Evolutionary conservation across 2,329 filamentous ascomycete species (phyloP).

Genomic region (Rhexocercosporidium sp.): DNA sequence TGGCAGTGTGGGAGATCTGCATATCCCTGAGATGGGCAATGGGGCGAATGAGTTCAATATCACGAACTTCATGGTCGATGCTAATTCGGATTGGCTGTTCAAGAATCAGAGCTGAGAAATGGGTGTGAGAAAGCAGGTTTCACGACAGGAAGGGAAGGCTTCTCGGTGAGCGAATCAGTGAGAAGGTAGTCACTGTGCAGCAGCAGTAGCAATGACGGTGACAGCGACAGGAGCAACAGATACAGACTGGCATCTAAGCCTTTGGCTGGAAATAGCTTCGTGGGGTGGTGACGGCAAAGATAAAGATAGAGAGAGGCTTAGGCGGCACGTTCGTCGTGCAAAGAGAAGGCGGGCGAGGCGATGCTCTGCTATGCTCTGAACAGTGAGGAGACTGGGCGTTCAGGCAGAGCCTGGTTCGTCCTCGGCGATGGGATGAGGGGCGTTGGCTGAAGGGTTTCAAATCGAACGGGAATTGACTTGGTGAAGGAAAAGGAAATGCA

Average conservation of each 20-base stretch:
- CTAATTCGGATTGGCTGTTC: conserved; percentile 76
- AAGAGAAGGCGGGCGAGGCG: background rate
- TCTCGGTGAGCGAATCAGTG: conserved; percentile 3
- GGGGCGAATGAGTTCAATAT: conserved; percentile 70
- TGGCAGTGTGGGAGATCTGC: conserved; percentile 36
- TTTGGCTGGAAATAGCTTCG: background rate
- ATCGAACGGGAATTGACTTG: background rate
- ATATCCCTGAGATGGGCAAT: conserved; percentile 40
- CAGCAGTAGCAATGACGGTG: background rate
- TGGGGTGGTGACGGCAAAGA: background rate
- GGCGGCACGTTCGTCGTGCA: background rate
- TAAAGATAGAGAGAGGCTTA: background rate
- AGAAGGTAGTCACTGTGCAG: background rate
- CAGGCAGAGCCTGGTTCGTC: background rate
- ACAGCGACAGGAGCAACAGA: background rate
- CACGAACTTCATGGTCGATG: conserved; percentile 78
- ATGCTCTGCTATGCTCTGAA: background rate
- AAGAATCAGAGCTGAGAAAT: conserved; percentile 49
- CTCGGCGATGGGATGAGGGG: background rate
- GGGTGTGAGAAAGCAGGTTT: background rate
- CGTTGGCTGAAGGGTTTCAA: background rate
- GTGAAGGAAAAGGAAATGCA: background rate
- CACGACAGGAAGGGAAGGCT: background rate
- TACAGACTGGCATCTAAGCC: conserved; percentile 1
- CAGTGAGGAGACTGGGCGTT: background rate